Conservation (phyloP, 495 filamentous ascomycete species). For the Daldinia bambusicola region DNA sequence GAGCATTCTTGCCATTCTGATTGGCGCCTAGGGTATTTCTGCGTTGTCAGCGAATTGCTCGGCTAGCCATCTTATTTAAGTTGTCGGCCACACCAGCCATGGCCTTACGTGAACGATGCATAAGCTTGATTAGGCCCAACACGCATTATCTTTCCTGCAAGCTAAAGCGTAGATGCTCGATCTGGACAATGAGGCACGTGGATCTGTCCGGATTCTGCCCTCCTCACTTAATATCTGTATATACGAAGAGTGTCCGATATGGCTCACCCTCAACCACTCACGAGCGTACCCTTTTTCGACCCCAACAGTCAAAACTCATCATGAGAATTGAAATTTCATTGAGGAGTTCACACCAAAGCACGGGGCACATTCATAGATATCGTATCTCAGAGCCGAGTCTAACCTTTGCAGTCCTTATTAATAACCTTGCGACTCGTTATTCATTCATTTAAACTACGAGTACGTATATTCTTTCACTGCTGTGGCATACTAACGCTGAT, state of each 20-base stretch:
- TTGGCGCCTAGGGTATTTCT: slow-evolving; percentile 31
- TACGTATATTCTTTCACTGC: slow-evolving; percentile 1
- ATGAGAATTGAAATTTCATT: slow-evolving; percentile 33
- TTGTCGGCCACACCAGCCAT: slow-evolving; percentile 23
- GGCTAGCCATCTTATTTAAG: slow-evolving; percentile 34
- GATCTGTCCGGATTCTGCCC: slow-evolving; percentile 24
- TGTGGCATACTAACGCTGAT: background rate
- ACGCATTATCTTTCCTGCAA: slow-evolving; percentile 29
- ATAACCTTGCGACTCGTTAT: slow-evolving; percentile 4
- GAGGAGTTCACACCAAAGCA: slow-evolving; percentile 38
- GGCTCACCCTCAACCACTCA: slow-evolving; percentile 33
- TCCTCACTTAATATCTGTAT: slow-evolving; percentile 42
- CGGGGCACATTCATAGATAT: slow-evolving; percentile 20
- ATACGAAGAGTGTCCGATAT: slow-evolving; percentile 25
- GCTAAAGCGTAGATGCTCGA: slow-evolving; percentile 27
- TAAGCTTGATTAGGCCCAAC: slow-evolving; percentile 25
- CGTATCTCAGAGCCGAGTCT: slow-evolving; percentile 35
- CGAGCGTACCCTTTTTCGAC: slow-evolving; percentile 11
- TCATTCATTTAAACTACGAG: slow-evolving; percentile 3
- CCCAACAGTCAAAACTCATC: slow-evolving; percentile 27
- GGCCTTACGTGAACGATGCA: slow-evolving; percentile 27
- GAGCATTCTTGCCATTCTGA: slow-evolving; percentile 25
- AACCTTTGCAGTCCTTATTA: slow-evolving; percentile 23
- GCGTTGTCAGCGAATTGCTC: slow-evolving; percentile 31
- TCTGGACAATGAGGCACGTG: slow-evolving; percentile 38